These are phyloP conservation scores for Aspergillus uvarum DNA, from an alignment of 2,329 filamentous ascomycete species.

Conservation along the genomic window DNA sequence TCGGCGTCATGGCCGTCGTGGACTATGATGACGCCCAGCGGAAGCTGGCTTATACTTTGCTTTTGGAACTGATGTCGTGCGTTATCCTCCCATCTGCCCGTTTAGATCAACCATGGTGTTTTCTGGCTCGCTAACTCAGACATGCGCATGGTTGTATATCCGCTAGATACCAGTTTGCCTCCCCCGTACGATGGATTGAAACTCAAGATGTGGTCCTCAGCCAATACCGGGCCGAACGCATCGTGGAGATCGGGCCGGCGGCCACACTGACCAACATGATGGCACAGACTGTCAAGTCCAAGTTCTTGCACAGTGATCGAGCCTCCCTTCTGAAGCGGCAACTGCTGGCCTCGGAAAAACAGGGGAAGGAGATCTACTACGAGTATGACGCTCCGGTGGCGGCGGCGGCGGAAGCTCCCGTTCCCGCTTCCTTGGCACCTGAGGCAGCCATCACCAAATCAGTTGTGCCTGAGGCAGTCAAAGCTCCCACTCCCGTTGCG, in stretches of 20 bases:
- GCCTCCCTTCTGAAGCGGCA: not conserved
- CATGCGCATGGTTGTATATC: not conserved
- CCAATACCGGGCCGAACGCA: slow-evolving; percentile 1
- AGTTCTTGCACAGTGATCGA: slow-evolving; percentile 1
- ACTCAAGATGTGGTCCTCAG: slow-evolving; percentile 4
- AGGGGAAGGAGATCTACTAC: slow-evolving; percentile 3
- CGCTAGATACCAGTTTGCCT: slow-evolving; percentile 3
- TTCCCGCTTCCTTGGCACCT: not conserved
- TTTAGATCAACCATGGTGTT: not conserved
- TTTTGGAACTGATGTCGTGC: not conserved
- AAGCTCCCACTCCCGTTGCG: not conserved
- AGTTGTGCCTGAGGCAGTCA: too few species aligned
- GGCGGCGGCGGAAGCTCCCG: not conserved
- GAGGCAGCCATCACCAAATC: not conserved
- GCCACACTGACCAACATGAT: slow-evolving; percentile 4
- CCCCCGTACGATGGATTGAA: slow-evolving; percentile 6
- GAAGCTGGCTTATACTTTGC: slow-evolving; percentile 3
- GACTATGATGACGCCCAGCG: slow-evolving; percentile 1
- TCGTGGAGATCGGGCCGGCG: slow-evolving; percentile 4
- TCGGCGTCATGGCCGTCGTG: not conserved
- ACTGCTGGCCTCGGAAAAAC: not conserved
- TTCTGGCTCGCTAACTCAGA: not conserved
- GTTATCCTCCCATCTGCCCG: not conserved
- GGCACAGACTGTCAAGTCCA: not conserved
- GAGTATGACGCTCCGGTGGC: not conserved